Base-by-base conservation (phyloP, 371 early-diverging fungal genomes). In the Chytridium lagenaria region DNA sequence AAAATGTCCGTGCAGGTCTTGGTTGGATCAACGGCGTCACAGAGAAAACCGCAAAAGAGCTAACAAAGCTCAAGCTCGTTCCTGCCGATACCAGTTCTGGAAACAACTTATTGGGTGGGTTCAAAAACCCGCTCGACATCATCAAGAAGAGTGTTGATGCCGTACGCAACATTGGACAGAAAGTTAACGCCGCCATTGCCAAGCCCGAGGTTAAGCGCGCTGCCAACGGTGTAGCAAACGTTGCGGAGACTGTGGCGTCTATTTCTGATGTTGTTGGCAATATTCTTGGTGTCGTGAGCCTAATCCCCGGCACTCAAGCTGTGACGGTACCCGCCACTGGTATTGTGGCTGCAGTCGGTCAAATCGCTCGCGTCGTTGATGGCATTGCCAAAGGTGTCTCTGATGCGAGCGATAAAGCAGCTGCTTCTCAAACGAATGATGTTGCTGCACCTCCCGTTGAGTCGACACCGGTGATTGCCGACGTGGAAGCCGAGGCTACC, bases 221-320 rank as follows among this genome's bases (percentile, higher is more conserved):
- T 15, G 61, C 61, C 7, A 26, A 34, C 37, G 36, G 36, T 16
- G 61, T 61, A 28, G 61, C 61, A 5, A 61, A 61, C 36, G 61
- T 61, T 61, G 61, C 61, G 30, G 61, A 61, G 34, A 61, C 3
- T 2, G 61, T 61, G 3, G 61, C 61, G 12, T 61, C 61, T 10
- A 37, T 61, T 15, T 61, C 61, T 2, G 61, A 61, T 36, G 61
- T 61, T 15, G 23, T 61, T 31, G 61, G 61, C 19, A 7, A 61
- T 10, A 34, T 61, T 15, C 61, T 61, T 28, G 36, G 61, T 2
- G 37, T 37, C 61, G 37, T 34, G n/a, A 23, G 19, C 30, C 7
- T 61, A 34, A 61, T 61, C 36, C 61, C 61, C 5, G 61, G 61
- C 7, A 16, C 36, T 12, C 30, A 61, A 10, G 36, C 36, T 26